phyloP scores from a whole-genome alignment of 2,329 filamentous ascomycete species.

The Cladosporium sphaerospermum region DNA sequence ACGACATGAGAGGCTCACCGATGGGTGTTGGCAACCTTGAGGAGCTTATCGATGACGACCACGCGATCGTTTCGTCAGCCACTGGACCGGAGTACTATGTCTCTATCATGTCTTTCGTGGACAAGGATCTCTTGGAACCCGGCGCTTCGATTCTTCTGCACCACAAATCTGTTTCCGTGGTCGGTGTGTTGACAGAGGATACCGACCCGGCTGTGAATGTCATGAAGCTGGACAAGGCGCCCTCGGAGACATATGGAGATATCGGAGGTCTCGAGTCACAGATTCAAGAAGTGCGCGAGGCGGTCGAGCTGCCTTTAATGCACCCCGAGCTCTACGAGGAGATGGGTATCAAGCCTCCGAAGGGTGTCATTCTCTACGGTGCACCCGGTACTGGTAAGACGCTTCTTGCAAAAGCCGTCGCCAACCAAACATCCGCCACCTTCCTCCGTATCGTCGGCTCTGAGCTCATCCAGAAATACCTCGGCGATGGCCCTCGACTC shows the following conservation, averaged over 20 bases:
- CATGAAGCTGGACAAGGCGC: constrained; percentile 99
- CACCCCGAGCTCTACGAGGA: constrained; percentile 98
- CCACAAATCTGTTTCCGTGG: constrained; percentile 96
- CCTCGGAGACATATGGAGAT: constrained; percentile 95
- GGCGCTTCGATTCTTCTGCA: constrained; percentile 92
- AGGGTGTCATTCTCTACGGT: constrained; percentile 98
- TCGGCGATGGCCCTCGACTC: constrained; percentile 89
- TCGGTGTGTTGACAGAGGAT: constrained; percentile 94
- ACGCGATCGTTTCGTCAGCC: constrained; percentile 95
- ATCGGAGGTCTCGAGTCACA: constrained; percentile 93
- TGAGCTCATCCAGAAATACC: constrained; percentile 97
- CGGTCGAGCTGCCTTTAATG: constrained; percentile 87
- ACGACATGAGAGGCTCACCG: constrained; percentile 96
- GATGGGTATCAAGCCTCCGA: constrained; percentile 99
- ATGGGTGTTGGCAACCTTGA: constrained; percentile 98
- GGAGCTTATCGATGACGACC: constrained; percentile 98
- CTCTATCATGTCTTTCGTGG: constrained; percentile 99
- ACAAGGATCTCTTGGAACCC: constrained; percentile 95
- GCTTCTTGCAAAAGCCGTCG: constrained; percentile 89
- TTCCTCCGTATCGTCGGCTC: constrained; percentile 96
- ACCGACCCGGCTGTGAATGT: constrained; percentile 92
- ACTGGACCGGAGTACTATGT: constrained; percentile 99
- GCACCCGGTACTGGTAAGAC: constrained; percentile 97
- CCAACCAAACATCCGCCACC: constrained; percentile 97
- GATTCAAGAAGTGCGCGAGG: constrained; percentile 96